Conservation (phyloP, 1,284 basidiomycete species). For the Cryptococcus amylolentus region DNA sequence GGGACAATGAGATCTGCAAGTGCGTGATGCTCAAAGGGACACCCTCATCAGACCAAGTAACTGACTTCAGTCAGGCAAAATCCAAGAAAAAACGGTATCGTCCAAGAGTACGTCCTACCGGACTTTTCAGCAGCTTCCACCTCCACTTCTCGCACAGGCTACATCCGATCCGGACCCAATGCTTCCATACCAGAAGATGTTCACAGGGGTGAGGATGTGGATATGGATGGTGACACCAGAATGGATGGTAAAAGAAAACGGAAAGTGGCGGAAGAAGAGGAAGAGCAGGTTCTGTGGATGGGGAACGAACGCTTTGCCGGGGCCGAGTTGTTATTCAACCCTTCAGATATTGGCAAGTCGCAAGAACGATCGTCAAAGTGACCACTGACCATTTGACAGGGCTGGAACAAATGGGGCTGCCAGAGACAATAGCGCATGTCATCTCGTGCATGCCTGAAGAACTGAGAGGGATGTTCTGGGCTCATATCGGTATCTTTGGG, state of each 20-base stretch:
- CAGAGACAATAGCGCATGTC: conserved; percentile 68
- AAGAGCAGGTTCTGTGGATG: conserved; percentile 79
- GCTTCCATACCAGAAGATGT: conserved; percentile 19
- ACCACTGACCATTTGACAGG: conserved; percentile 53
- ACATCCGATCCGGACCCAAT: conserved; percentile 55
- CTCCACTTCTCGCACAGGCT: conserved; percentile 57
- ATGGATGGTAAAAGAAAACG: background rate
- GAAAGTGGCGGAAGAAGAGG: conserved; percentile 34
- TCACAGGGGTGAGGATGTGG: background rate
- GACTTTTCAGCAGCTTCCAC: conserved; percentile 68
- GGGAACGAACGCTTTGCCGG: conserved; percentile 85
- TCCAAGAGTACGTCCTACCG: conserved; percentile 84
- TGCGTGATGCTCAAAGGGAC: conserved; percentile 46
- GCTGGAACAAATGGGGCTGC: conserved; percentile 72
- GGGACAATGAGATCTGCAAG: conserved; percentile 76
- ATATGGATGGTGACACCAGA: background rate
- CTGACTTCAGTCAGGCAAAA: conserved; percentile 12
- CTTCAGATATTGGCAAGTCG: conserved; percentile 74
- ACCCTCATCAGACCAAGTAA: background rate
- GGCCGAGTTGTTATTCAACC: conserved; percentile 82
- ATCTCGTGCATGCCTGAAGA: conserved; percentile 71
- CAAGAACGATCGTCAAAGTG: background rate
- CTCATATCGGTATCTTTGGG: conserved; percentile 83
- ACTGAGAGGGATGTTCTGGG: conserved; percentile 87
- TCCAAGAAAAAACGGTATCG: conserved; percentile 59